These are phyloP conservation scores for Oryza glaberrima DNA, from an alignment of 176 grass and related monocot species.

Conservation along the genomic window DNA sequence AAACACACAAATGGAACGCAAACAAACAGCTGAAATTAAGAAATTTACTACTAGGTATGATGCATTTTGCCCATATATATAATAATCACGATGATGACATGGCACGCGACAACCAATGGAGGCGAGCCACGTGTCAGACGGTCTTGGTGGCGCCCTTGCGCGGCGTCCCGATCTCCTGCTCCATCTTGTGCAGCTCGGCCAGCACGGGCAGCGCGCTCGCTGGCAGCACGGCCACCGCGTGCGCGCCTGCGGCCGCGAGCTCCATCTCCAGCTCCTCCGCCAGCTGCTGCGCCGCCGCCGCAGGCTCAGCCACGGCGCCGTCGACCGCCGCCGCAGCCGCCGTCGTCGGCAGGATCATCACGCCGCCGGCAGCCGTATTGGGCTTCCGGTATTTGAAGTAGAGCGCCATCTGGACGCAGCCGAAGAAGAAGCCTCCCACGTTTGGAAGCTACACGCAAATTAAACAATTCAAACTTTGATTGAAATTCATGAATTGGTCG, in stretches of 20 bases:
- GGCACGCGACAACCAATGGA: neutral
- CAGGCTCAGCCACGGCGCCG: neutral
- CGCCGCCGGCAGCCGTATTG: neutral
- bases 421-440: constrained; percentile 80
- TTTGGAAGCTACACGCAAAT: constrained; percentile 65
- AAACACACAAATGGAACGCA: neutral
- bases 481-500: neutral
- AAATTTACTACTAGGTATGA: neutral
- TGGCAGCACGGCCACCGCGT: constrained; percentile 50
- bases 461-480: no score
- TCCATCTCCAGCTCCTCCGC: constrained; percentile 38
- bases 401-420: constrained; percentile 71
- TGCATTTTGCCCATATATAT: neutral
- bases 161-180: constrained; percentile 46
- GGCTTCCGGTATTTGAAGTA: constrained; percentile 71
- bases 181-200: constrained; percentile 65
- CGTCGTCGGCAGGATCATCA: constrained; percentile 35
- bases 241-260: constrained; percentile 29
- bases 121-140: constrained; percentile 8
- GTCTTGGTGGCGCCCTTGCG: constrained; percentile 46
- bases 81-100: neutral
- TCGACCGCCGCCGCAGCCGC: no score
- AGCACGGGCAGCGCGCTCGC: constrained; percentile 58
- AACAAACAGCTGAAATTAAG: neutral
- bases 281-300: neutral